phyloP scores from a whole-genome alignment of 2,329 filamentous ascomycete genomes.

The Fusarium dimerum region DNA sequence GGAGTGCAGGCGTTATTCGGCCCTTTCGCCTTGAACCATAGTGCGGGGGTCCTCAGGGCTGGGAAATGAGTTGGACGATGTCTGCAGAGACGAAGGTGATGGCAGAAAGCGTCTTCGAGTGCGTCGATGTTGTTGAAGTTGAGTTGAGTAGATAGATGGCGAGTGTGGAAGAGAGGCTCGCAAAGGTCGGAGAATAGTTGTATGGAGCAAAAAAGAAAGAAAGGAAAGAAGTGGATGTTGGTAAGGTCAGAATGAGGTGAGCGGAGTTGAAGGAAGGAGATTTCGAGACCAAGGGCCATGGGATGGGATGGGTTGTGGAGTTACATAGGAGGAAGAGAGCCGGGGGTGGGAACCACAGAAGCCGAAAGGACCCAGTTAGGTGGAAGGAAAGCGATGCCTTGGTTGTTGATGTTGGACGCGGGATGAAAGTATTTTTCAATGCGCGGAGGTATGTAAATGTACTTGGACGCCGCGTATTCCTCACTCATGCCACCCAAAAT shows the following conservation, averaged over 20 bases:
- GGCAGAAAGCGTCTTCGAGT: neutral
- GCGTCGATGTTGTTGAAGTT: neutral
- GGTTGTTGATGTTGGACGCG: slow-evolving; percentile 6
- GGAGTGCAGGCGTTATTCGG: slow-evolving; percentile 39
- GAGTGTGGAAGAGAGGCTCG: neutral
- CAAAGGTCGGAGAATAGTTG: neutral
- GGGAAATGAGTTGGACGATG: slow-evolving; percentile 9
- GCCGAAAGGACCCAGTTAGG: slow-evolving; percentile 15
- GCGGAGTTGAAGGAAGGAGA: neutral
- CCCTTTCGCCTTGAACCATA: slow-evolving; percentile 38
- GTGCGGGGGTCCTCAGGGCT: slow-evolving; percentile 31
- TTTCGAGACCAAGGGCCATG: neutral
- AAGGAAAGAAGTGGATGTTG: neutral
- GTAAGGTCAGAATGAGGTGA: neutral
- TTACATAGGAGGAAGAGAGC: neutral
- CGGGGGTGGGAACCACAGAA: neutral
- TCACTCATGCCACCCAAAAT: neutral
- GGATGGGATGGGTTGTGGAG: neutral
- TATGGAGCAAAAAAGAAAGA: neutral
- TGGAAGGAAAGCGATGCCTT: slow-evolving; percentile 21
- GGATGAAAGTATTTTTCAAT: slow-evolving; percentile 7
- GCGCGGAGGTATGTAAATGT: neutral
- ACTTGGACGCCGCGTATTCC: neutral
- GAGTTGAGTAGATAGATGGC: neutral
- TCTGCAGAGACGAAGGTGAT: slow-evolving; percentile 7